Conservation (phyloP, 164 flowering plant species). For the Vitis rupestris region DNA sequence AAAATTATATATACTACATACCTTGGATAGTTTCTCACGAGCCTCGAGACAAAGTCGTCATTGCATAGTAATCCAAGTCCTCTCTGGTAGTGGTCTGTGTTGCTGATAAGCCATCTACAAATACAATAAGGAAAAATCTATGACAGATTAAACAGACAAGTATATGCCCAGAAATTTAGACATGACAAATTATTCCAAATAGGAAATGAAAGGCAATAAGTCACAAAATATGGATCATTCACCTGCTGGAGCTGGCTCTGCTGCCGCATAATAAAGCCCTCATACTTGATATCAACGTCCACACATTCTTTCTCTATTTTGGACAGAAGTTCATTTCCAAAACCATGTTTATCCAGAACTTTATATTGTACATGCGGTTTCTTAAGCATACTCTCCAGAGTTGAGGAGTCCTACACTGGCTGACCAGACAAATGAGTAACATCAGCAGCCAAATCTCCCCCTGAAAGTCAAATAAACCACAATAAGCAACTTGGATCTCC, state of each 20-base stretch:
- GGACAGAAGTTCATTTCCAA: constrained; percentile 63
- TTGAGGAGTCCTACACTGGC: constrained; percentile 68
- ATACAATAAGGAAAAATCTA: background rate
- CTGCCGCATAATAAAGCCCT: constrained; percentile 91
- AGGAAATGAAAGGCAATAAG: background rate
- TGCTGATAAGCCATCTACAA: constrained; percentile 78
- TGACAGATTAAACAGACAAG: background rate
- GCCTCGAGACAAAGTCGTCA: constrained; percentile 86
- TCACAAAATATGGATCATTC: background rate
- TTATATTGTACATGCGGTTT: constrained; percentile 84
- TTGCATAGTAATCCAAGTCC: constrained; percentile 77
- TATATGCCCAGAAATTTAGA: background rate
- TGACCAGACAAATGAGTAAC: constrained; percentile 68
- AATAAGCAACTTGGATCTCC: background rate
- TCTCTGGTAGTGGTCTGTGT: constrained; percentile 72
- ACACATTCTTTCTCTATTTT: constrained; percentile 83
- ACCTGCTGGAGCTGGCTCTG: constrained; percentile 87
- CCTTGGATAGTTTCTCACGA: constrained; percentile 95
- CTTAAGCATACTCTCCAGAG: constrained; percentile 83
- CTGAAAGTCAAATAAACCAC: constrained; percentile 32
- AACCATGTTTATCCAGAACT: constrained; percentile 88
- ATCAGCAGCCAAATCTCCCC: constrained; percentile 82
- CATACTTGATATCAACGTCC: constrained; percentile 91
- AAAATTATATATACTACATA: constrained; percentile 15
- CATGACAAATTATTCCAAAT: background rate